These are phyloP conservation scores for Tetrapisispora fleetii DNA, from an alignment of 805 yeast genomes.

Conservation along the genomic window DNA sequence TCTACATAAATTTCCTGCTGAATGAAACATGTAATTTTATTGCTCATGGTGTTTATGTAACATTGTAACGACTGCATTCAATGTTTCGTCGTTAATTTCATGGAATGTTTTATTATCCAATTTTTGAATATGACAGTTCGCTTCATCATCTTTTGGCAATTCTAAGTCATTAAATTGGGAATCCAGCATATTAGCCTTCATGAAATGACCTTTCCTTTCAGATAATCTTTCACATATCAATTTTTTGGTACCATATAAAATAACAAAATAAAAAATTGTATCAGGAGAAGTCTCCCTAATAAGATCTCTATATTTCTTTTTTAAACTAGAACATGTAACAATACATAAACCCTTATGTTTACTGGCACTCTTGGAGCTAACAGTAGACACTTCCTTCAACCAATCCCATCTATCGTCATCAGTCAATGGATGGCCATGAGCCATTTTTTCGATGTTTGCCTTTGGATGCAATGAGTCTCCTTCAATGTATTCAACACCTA, in stretches of 20 bases:
- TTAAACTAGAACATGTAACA: slow-evolving; percentile 80
- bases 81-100: slow-evolving; percentile 11
- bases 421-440: slow-evolving; percentile 63
- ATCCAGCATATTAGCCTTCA: slow-evolving; percentile 78
- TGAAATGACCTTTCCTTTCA: slow-evolving; percentile 65
- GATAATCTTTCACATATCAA: slow-evolving; percentile 53
- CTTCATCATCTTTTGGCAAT: slow-evolving; percentile 43
- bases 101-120: slow-evolving; percentile 20
- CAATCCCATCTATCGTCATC: slow-evolving; percentile 94
- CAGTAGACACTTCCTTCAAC: slow-evolving; percentile 46
- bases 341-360: slow-evolving; percentile 32
- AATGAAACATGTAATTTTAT: not conserved
- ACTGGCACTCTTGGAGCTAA: slow-evolving; percentile 33
- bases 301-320: slow-evolving; percentile 57
- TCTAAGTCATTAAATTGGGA: slow-evolving; percentile 72
- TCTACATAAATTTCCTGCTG: not conserved
- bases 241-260: slow-evolving; percentile 55
- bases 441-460: slow-evolving; percentile 74
- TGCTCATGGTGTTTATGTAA: not conserved
- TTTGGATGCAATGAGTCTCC: slow-evolving; percentile 77
- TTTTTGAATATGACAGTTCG: slow-evolving; percentile 23
- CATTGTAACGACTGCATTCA: not conserved
- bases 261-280: slow-evolving; percentile 47
- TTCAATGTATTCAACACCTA: slow-evolving; percentile 44
- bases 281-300: slow-evolving; percentile 33